A percentile compares a stretch with the other conserved stretches of the same genome.
Evolutionary conservation across 2,329 filamentous ascomycete species (phyloP).

Genomic region (Claviceps africana): DNA sequence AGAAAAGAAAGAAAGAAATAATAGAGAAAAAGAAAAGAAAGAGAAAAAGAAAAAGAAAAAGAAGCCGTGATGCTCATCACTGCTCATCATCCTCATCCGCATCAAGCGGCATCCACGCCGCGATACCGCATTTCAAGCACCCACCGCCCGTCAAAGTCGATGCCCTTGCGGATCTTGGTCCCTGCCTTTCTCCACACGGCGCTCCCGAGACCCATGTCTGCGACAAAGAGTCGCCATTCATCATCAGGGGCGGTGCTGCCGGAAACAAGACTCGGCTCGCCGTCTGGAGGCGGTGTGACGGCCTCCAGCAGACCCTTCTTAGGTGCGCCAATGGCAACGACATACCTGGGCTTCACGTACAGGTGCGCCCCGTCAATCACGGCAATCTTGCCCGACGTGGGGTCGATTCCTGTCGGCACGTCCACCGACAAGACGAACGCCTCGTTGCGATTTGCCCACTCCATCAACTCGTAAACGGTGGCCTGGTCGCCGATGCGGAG

Average conservation of each 20-base stretch:
- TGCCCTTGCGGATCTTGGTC: conserved; percentile 64
- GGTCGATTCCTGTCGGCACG: conserved; percentile 77
- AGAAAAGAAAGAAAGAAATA: not conserved
- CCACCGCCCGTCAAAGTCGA: conserved; percentile 83
- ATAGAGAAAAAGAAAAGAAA: not conserved
- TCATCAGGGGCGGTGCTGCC: conserved; percentile 29
- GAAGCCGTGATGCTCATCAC: not conserved
- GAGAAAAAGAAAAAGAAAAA: too few species aligned
- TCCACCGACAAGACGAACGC: conserved; percentile 78
- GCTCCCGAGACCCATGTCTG: conserved; percentile 73
- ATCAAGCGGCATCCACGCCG: conserved; percentile 17
- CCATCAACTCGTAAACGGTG: conserved; percentile 76
- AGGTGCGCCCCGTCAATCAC: conserved; percentile 62
- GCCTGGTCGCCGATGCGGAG: conserved; percentile 70
- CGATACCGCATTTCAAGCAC: conserved; percentile 54
- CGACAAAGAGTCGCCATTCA: conserved; percentile 69
- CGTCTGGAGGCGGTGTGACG: conserved; percentile 39
- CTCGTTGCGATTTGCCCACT: conserved; percentile 83
- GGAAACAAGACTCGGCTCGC: conserved; percentile 16
- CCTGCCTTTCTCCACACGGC: conserved; percentile 76
- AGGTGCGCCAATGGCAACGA: conserved; percentile 76
- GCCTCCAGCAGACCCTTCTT: conserved; percentile 73
- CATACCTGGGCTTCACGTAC: conserved; percentile 67
- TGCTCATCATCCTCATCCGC: conserved; percentile 2
- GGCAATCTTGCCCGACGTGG: conserved; percentile 53